These are phyloP conservation scores for Colletotrichum sp. DNA, from an alignment of 2,329 filamentous ascomycete species.

Conservation along the genomic window DNA sequence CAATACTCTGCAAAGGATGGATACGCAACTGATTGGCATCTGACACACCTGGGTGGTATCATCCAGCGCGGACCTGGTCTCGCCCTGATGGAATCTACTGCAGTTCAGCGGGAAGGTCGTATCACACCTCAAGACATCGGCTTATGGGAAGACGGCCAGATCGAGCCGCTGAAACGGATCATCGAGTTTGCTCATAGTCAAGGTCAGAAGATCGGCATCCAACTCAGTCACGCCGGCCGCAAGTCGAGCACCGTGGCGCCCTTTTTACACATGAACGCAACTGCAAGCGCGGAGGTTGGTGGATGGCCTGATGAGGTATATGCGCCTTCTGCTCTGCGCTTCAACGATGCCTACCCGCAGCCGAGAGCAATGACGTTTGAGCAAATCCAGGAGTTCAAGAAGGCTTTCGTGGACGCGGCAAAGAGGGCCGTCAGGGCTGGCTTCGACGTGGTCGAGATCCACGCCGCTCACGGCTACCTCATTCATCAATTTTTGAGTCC, in stretches of 20 bases:
- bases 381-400: conserved; percentile 70
- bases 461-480: conserved; percentile 81
- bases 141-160: conserved; percentile 73
- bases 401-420: conserved; percentile 59
- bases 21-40: conserved; percentile 74
- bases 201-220: conserved; percentile 71
- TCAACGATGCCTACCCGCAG: conserved; percentile 59
- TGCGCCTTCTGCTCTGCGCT: conserved; percentile 55
- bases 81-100: conserved; percentile 69
- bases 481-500: conserved; percentile 74
- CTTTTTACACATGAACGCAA: conserved; percentile 66
- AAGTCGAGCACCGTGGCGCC: conserved; percentile 62
- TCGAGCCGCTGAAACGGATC: conserved; percentile 59
- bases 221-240: conserved; percentile 77
- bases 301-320: conserved; percentile 60
- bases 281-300: conserved; percentile 52
- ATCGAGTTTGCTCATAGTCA: conserved; percentile 64
- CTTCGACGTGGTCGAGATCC: conserved; percentile 74
- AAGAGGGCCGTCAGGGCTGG: conserved; percentile 67
- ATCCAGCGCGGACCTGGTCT: conserved; percentile 70
- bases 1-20: conserved; percentile 53
- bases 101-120: conserved; percentile 67
- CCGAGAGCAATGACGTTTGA: conserved; percentile 69
- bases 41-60: conserved; percentile 76
- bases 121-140: conserved; percentile 73